A percentile compares a stretch with the other conserved stretches of the same genome.
phyloP scores from a whole-genome alignment of 306 rosid genomes.

The Quercus cerris region DNA sequence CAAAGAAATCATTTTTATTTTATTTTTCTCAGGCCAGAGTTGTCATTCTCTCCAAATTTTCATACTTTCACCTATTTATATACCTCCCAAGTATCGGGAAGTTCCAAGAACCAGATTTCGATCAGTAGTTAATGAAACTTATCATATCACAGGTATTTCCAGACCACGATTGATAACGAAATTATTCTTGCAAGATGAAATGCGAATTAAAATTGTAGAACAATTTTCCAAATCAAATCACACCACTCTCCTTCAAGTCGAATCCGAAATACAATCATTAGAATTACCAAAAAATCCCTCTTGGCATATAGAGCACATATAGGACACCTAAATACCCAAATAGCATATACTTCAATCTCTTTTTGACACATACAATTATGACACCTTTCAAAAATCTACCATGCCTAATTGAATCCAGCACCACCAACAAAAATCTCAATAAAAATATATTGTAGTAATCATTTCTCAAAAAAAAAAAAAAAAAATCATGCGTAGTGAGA shows the following conservation, averaged over 20 bases:
- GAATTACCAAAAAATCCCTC: neutral
- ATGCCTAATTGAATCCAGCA: neutral
- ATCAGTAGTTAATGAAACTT: neutral
- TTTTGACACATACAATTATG: no score
- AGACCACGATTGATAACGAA: neutral
- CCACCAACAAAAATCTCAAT: neutral
- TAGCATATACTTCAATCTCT: no score
- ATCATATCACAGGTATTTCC: neutral
- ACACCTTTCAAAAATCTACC: neutral
- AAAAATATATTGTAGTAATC: neutral
- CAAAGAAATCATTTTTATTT: neutral
- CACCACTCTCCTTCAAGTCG: conserved; percentile 7
- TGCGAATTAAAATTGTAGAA: neutral
- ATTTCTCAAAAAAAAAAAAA: neutral
- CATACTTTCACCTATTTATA: neutral
- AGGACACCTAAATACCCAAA: neutral
- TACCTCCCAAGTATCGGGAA: neutral
- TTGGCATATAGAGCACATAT: neutral
- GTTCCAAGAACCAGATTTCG: neutral
- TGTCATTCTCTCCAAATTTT: neutral
- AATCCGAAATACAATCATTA: conserved; percentile 9
- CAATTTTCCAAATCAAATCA: neutral
- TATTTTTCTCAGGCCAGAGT: neutral
- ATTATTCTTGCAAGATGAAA: neutral
- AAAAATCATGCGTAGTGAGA: neutral